Evolutionary conservation across 202 grass and related monocot genomes (phyloP), one percentile per base, ranked within the genome.

Genomic region (Musa balbisiana): DNA sequence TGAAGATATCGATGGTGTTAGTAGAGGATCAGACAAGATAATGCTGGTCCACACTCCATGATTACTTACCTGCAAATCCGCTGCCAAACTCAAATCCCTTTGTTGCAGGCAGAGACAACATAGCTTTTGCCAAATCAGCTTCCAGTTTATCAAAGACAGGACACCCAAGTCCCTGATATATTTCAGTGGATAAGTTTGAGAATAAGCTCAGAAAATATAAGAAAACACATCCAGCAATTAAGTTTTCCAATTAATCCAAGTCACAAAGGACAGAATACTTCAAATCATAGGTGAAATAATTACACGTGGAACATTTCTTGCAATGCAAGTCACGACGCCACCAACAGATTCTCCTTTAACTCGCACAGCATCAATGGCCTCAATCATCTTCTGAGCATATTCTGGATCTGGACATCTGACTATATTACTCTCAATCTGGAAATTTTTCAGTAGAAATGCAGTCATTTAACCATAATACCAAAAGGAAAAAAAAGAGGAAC

Each of bases 121-220:
- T 87, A 73, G 84, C 86, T 84, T 97, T 97, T 55, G 93, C 93
- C 55, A 97, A 67, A 78, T 93, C 88, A 77, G 88, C 93, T 85
- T 97, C 93, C 73, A 97, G 90, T 72, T 97, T 97, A 86, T 93
- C 90, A 84, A 97, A 97, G 43, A 97, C 90, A 73, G 93, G 90
- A 77, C 88, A 87, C 58, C 93, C 93, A 71, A 97, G 79, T 29
- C 93, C 93, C 93, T 97, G 76, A 71, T 43, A 43, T 0, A 43
- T 83, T 67, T 81, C 76, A 59, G 78, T 67, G 54, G 76, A 64
- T 67, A 5, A 9, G 68, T 65, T 76, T 67, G 64, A 67, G 64
- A 27, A 67, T 12, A 20, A 13, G 24, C 9, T 67, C 3, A 43
- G 12, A 67, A 21, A 26, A 67, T 33, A 29, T 29, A 67, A 13